phyloP scores from a whole-genome alignment of 371 early-diverging fungal species.

The Mucor saturninus region DNA sequence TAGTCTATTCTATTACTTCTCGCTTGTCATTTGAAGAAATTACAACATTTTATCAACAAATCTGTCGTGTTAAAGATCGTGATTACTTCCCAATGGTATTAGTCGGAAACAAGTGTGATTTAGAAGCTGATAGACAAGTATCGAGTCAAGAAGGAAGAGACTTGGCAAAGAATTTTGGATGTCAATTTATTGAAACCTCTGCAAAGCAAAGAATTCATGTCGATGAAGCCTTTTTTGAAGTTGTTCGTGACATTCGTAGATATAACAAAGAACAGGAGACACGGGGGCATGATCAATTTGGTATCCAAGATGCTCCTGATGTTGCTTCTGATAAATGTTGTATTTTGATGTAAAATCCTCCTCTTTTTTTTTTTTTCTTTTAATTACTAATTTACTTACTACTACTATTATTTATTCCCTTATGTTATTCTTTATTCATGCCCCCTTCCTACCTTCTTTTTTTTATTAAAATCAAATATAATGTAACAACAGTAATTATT shows the following conservation, averaged over 20 bases:
- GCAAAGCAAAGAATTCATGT: slow-evolving; percentile 91
- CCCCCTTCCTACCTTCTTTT: neutral
- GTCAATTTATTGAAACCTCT: slow-evolving; percentile 79
- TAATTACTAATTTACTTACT: neutral
- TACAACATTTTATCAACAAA: slow-evolving; percentile 74
- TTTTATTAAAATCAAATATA: neutral
- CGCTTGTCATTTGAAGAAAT: slow-evolving; percentile 85
- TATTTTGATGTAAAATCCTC: slow-evolving; percentile 31
- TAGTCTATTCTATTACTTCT: slow-evolving; percentile 75
- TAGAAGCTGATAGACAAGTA: slow-evolving; percentile 75
- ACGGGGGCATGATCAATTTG: slow-evolving; percentile 19
- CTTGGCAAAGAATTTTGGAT: slow-evolving; percentile 32
- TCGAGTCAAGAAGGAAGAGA: slow-evolving; percentile 39
- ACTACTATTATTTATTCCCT: neutral
- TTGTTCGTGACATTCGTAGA: slow-evolving; percentile 75
- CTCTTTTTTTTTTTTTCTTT: neutral
- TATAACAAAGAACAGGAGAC: slow-evolving; percentile 39
- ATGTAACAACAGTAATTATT: too few relatives aligned
- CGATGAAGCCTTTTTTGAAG: slow-evolving; percentile 86
- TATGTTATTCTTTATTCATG: slow-evolving; percentile 1
- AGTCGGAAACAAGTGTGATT: slow-evolving; percentile 95
- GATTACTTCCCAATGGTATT: slow-evolving; percentile 88
- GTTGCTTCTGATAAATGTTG: slow-evolving; percentile 39
- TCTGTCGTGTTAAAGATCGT: slow-evolving; percentile 82
- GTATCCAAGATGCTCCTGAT: slow-evolving; percentile 30